A percentile compares a stretch with the other conserved stretches of the same genome.
phyloP scores from a whole-genome alignment of 163 green algal species.

The Chlamydomonas reinhardtii region DNA sequence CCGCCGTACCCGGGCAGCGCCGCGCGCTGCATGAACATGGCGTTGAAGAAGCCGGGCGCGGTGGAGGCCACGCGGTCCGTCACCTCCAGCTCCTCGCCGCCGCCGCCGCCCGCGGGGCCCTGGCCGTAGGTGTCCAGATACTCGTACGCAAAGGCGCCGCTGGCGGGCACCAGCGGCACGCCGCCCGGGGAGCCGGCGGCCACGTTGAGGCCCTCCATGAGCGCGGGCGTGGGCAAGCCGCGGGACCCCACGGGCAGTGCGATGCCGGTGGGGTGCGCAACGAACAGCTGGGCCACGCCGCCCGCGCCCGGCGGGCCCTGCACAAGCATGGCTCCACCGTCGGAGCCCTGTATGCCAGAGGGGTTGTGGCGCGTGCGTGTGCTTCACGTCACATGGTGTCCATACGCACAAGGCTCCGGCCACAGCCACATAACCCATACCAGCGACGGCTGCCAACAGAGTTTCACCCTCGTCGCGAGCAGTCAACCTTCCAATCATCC shows the following conservation, averaged over 20 bases:
- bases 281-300: slow-evolving; percentile 45
- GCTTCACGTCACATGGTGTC: too few species aligned
- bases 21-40: slow-evolving; percentile 22
- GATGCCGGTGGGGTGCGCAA: slow-evolving; percentile 44
- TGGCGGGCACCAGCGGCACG: slow-evolving; percentile 12
- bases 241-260: slow-evolving; percentile 19
- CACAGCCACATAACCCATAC: too few species aligned
- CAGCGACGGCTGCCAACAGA: too few species aligned
- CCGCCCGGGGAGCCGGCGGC: background rate
- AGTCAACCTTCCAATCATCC: too few species aligned
- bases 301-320: background rate
- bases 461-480: too few species aligned
- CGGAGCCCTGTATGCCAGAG: too few species aligned
- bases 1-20: slow-evolving; percentile 15
- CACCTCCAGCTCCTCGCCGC: slow-evolving; percentile 21
- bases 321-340: background rate
- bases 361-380: too few species aligned
- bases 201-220: slow-evolving; percentile 39
- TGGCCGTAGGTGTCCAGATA: slow-evolving; percentile 34
- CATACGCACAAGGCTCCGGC: too few species aligned
- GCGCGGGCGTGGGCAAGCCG: slow-evolving; percentile 10
- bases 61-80: slow-evolving; percentile 5
- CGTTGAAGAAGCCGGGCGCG: slow-evolving; percentile 37
- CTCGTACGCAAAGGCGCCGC: slow-evolving; percentile 32
- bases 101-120: background rate